Base-by-base conservation (phyloP, 257 asterid species). In the Anisodus acutangulus region DNA sequence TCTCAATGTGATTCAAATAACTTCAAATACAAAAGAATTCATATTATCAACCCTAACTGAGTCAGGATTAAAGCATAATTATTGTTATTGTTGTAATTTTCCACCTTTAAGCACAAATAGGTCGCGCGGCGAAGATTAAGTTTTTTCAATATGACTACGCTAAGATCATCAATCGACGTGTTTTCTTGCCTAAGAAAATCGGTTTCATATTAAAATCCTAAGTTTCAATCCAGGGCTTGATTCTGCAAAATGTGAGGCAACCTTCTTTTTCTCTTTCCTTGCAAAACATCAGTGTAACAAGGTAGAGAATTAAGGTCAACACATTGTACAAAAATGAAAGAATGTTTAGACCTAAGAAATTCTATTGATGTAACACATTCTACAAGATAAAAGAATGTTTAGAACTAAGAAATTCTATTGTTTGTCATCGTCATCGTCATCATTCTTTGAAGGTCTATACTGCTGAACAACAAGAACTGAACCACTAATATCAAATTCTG, bases 401-500 rank as follows among this genome's bases (percentile, higher is more conserved):
- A 69, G 9, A 69, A 13, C 78, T 67, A 45, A 43, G 63, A 53
- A 64, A 58, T 70, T 82, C 89, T 90, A 88, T 83, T 54, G 85
- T 87, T 76, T 76, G 26, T 12, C 62, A 49, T 76, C 81, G 3
- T 93, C 89, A 9, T 67, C 85, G 26, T 66, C 89, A 13, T 86
- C 91, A 68, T 54, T 86, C 84, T 82, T 90, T 26, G 93, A 79
- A 84, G 92, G 86, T 90, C 93, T 95, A 84, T 90, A 86, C 71
- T 95, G 98, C 83, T 97, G 99, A 70, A 97, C 86, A 84, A 97
- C 93, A 89, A 97, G 90, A 71, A 97, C 95, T 10, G 98, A 97
- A 84, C 98, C 95, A 72, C 98, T 87, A 68, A 91, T 92, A 88
- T 97, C 98, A 60, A 94, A 95, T 35, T 93, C 99, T 53, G 98